Evolutionary conservation across 345 rosid genomes (phyloP), one percentile per base, ranked within the genome.

Genomic region (Hibiscus syriacus): DNA sequence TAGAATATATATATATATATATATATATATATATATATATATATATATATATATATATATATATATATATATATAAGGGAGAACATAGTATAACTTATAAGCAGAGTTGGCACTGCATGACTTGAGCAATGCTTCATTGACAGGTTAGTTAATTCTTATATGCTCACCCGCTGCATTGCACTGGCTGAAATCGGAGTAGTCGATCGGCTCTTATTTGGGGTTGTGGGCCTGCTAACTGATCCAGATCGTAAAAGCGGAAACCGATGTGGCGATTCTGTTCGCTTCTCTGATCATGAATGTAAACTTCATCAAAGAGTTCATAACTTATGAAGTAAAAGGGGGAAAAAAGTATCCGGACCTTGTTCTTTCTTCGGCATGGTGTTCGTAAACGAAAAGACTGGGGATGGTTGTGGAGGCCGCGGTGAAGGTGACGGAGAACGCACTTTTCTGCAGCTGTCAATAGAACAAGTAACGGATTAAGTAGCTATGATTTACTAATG

Each of bases 161-260:
- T n/a, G n/a, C n/a, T n/a, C n/a, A n/a, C n/a, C n/a, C n/a, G n/a
- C n/a, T n/a, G n/a, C n/a, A n/a, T n/a, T n/a, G n/a, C n/a, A n/a
- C n/a, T n/a, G n/a, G n/a, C n/a, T n/a, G n/a, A n/a, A n/a, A n/a
- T n/a, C n/a, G n/a, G n/a, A n/a, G n/a, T n/a, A n/a, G n/a, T n/a
- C n/a, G n/a, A n/a, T n/a, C n/a, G n/a, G n/a, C n/a, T n/a, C n/a
- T n/a, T n/a, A n/a, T n/a, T n/a, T n/a, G n/a, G n/a, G n/a, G n/a
- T 25, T 14, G 17, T 45, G 30, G 92, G 80, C 69, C 96, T 76
- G 71, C 81, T 88, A 26, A 84, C 62, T 2, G 98, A 92, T 26
- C 92, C 95, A 11, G 96, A 88, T 59, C 91, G 92, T 74, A 86
- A 68, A 49, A n/a, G n/a, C n/a, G n/a, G n/a, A n/a, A n/a, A n/a